These are phyloP conservation scores for Puccinia hordei DNA, from an alignment of 1,284 basidiomycete genomes.

Conservation along the genomic window DNA sequence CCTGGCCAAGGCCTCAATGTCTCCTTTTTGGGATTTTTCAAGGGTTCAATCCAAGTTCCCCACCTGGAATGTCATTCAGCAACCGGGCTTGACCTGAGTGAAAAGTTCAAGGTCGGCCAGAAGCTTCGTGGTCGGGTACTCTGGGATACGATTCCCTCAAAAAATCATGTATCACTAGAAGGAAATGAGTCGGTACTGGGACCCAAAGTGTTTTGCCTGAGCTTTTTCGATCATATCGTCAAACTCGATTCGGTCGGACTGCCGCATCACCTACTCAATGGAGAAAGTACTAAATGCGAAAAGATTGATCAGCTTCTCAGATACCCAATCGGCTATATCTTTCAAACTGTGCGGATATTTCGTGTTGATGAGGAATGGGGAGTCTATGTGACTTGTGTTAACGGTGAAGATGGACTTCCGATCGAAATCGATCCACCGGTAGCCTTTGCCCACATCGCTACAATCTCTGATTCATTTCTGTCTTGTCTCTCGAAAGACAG, in stretches of 20 bases:
- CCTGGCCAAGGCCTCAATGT: constrained; percentile 78
- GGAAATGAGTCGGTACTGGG: constrained; percentile 32
- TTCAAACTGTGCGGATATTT: constrained; percentile 37
- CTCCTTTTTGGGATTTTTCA: constrained; percentile 89
- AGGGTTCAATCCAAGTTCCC: constrained; percentile 82
- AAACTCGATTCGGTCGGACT: constrained; percentile 60
- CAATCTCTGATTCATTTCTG: background rate
- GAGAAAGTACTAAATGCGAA: background rate
- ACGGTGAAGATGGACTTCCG: constrained; percentile 67
- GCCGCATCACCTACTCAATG: constrained; percentile 31
- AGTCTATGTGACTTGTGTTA: constrained; percentile 57
- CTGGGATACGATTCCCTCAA: constrained; percentile 70
- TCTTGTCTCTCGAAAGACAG: constrained; percentile 68
- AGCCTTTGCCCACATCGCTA: constrained; percentile 81
- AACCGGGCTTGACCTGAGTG: constrained; percentile 61
- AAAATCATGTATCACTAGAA: constrained; percentile 21
- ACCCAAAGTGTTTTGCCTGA: constrained; percentile 70
- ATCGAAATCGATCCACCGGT: constrained; percentile 64
- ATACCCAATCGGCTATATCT: constrained; percentile 53
- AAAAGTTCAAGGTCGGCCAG: constrained; percentile 74
- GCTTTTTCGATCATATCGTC: constrained; percentile 73
- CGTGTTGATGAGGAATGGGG: constrained; percentile 59
- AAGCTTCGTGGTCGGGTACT: constrained; percentile 86
- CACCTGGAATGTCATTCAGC: constrained; percentile 6
- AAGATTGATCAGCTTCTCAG: constrained; percentile 38